phyloP scores from a whole-genome alignment of 2,329 filamentous ascomycete genomes.

The Paracorniculantispora psalliotae region DNA sequence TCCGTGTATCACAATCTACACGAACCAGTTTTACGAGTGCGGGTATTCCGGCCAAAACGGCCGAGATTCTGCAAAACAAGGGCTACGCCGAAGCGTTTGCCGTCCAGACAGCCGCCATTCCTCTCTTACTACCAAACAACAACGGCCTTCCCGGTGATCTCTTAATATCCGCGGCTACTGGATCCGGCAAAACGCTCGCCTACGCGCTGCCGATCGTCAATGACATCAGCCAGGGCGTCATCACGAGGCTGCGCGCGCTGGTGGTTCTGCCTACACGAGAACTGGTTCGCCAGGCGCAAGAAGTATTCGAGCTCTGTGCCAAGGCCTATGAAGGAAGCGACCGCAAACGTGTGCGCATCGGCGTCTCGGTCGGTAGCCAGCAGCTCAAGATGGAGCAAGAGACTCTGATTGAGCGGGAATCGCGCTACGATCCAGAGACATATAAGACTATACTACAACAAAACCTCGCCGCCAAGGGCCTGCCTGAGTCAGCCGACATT shows the following conservation, averaged over 20 bases:
- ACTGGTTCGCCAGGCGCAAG: slow-evolving; percentile 78
- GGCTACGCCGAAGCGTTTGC: slow-evolving; percentile 37
- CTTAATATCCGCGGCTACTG: slow-evolving; percentile 86
- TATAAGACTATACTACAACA: slow-evolving; percentile 32
- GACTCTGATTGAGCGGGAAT: slow-evolving; percentile 39
- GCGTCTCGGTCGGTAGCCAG: slow-evolving; percentile 77
- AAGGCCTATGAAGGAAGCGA: slow-evolving; percentile 51
- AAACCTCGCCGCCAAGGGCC: slow-evolving; percentile 11
- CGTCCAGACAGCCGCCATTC: slow-evolving; percentile 55
- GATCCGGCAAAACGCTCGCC: slow-evolving; percentile 90
- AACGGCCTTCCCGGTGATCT: slow-evolving; percentile 67
- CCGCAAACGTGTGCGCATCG: slow-evolving; percentile 68
- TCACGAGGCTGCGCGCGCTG: slow-evolving; percentile 68
- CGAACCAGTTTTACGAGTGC: slow-evolving; percentile 58
- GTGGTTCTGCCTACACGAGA: slow-evolving; percentile 90
- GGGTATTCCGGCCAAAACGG: slow-evolving; percentile 55
- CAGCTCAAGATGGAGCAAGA: slow-evolving; percentile 62
- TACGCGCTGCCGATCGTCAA: slow-evolving; percentile 85
- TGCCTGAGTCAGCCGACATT: not conserved
- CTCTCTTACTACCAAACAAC: slow-evolving; percentile 66
- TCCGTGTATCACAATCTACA: slow-evolving; percentile 59
- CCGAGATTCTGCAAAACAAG: slow-evolving; percentile 61
- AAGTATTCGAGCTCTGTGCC: slow-evolving; percentile 70
- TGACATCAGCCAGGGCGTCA: slow-evolving; percentile 59
- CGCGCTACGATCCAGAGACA: slow-evolving; percentile 59